Conservation (phyloP, 2,329 filamentous ascomycete species). For the Alternaria ventricosa region DNA sequence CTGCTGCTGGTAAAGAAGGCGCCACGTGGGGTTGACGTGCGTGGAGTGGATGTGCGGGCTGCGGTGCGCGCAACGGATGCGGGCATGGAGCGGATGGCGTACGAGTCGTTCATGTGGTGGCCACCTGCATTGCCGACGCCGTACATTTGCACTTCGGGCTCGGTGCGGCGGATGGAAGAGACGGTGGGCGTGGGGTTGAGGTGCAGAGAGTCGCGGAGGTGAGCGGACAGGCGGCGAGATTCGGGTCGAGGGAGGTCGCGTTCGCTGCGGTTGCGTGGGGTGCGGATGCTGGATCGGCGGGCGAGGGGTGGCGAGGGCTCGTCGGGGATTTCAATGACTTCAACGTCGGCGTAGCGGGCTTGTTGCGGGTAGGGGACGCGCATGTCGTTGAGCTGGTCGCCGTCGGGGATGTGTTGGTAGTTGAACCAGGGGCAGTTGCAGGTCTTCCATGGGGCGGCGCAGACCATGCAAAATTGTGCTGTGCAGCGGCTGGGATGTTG, state of each 20-base stretch:
- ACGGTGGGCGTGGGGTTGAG: conserved; percentile 30
- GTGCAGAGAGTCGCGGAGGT: conserved; percentile 56
- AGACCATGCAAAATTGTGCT: conserved; percentile 87
- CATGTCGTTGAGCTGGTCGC: conserved; percentile 57
- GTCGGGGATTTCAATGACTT: conserved; percentile 40
- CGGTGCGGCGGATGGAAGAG: conserved; percentile 37
- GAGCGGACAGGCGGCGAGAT: conserved; percentile 51
- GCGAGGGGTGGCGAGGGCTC: conserved; percentile 32
- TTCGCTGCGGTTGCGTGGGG: conserved; percentile 29
- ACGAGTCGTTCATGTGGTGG: conserved; percentile 66
- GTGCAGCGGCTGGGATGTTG: conserved; percentile 68
- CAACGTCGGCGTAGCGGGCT: conserved; percentile 29
- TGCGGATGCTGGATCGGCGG: conserved; percentile 35
- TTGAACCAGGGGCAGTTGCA: conserved; percentile 86
- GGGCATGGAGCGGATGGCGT: conserved; percentile 41
- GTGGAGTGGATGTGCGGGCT: conserved; percentile 26
- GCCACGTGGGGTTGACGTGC: conserved; percentile 26
- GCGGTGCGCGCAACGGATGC: conserved; percentile 36
- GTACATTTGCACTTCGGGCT: conserved; percentile 57
- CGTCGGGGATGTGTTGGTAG: conserved; percentile 58
- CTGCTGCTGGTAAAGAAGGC: conserved; percentile 38
- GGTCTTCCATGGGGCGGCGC: conserved; percentile 79
- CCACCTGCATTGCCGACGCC: conserved; percentile 60
- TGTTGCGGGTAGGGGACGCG: conserved; percentile 39
- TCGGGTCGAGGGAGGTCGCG: conserved; percentile 30